Percentiles rank a stretch among this genome's conserved stretches.
Evolutionary conservation across 2,329 filamentous ascomycete species (phyloP).

Genomic region (Teratosphaeria epicoccoides): DNA sequence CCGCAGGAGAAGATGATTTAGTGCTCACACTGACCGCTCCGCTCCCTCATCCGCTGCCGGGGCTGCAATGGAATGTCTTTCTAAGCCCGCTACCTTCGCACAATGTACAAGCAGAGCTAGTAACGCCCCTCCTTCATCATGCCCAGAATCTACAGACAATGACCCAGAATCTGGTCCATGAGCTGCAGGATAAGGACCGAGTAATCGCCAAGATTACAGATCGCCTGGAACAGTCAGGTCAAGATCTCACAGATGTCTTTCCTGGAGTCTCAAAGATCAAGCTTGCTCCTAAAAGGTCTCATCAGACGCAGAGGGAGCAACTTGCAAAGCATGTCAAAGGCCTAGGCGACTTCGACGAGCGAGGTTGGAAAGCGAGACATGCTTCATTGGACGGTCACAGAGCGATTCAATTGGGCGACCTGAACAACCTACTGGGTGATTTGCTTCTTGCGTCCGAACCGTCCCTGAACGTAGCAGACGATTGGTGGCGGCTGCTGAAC

Average conservation of each 20-base stretch:
- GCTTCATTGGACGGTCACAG: not conserved
- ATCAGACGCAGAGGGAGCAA: constrained; percentile 36
- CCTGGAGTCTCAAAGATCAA: constrained; percentile 42
- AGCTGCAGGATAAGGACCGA: constrained; percentile 48
- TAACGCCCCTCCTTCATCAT: constrained; percentile 43
- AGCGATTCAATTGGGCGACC: not conserved
- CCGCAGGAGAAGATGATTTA: constrained; percentile 22
- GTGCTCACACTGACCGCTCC: constrained; percentile 47
- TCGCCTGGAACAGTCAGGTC: constrained; percentile 44
- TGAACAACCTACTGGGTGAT: constrained; percentile 11
- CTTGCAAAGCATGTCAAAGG: constrained; percentile 46
- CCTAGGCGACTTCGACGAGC: constrained; percentile 42
- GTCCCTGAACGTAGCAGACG: constrained; percentile 11
- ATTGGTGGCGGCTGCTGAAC: constrained; percentile 26
- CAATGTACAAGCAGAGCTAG: constrained; percentile 38
- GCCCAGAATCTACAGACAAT: constrained; percentile 38
- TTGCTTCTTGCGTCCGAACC: constrained; percentile 3
- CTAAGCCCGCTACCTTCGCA: constrained; percentile 36
- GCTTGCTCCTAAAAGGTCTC: constrained; percentile 28
- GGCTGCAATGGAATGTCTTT: constrained; percentile 55
- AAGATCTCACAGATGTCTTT: constrained; percentile 48
- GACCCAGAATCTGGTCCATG: constrained; percentile 38
- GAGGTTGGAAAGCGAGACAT: constrained; percentile 26
- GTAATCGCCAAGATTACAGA: constrained; percentile 49
- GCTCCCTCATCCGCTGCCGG: constrained; percentile 51